A percentile compares a stretch with the other conserved stretches of the same genome.
phyloP scores from a whole-genome alignment of 2,329 filamentous ascomycete species.

The Sporothrix schenckii region DNA sequence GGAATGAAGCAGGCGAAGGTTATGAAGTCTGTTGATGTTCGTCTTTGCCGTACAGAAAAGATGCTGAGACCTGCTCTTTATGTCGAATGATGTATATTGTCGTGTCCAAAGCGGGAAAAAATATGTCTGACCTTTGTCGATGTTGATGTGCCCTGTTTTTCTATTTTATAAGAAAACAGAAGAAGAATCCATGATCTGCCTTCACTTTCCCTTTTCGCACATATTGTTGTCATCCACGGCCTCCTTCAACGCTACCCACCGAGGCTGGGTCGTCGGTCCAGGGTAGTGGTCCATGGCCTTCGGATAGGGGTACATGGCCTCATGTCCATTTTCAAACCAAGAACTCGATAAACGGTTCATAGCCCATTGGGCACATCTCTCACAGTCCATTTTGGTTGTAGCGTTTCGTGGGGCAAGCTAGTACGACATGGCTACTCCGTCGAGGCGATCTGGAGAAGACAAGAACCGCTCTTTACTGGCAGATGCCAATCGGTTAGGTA shows the following conservation, averaged over 20 bases:
- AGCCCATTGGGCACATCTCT: background rate
- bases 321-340: background rate
- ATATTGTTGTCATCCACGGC: background rate
- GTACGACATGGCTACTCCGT: background rate
- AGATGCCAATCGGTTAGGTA: background rate
- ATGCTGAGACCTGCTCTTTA: constrained; percentile 5
- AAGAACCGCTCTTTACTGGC: background rate
- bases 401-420: background rate
- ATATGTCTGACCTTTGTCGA: background rate
- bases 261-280: constrained; percentile 2
- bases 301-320: constrained; percentile 11
- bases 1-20: background rate
- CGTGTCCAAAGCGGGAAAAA: background rate
- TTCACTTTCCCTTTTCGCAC: background rate
- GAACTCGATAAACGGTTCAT: background rate
- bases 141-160: background rate
- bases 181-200: background rate
- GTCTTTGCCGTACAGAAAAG: background rate
- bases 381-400: background rate
- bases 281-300: constrained; percentile 1
- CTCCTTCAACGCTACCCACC: background rate
- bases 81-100: constrained; percentile 4
- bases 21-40: constrained; percentile 11
- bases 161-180: background rate
- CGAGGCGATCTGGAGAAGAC: background rate